Evolutionary conservation across 176 grass and related monocot genomes (phyloP).

Genomic region (Ensete ventricosum): DNA sequence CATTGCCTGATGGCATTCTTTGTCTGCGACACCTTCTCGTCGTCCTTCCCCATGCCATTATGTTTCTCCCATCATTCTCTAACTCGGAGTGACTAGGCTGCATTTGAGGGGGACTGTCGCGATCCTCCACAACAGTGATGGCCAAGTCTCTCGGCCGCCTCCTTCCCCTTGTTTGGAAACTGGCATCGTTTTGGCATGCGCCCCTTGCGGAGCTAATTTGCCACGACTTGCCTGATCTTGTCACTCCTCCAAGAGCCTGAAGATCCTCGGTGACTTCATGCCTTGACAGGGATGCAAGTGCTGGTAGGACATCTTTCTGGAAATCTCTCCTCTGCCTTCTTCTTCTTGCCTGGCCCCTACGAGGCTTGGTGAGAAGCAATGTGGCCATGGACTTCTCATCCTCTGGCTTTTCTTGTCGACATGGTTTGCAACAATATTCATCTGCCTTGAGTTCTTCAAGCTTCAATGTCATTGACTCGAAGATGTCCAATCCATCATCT

Average conservation of each 20-base stretch:
- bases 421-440: constrained; percentile 39
- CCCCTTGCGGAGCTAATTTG: constrained; percentile 32
- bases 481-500: constrained; percentile 45
- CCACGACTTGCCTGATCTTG: constrained; percentile 41
- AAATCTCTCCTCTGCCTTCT: constrained; percentile 69
- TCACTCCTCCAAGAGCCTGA: constrained; percentile 54
- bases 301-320: constrained; percentile 75
- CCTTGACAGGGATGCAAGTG: constrained; percentile 53
- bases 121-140: constrained; percentile 19
- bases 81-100: constrained; percentile 26
- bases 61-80: constrained; percentile 45
- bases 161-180: constrained; percentile 31
- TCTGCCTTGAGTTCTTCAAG: constrained; percentile 61
- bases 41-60: constrained; percentile 77
- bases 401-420: constrained; percentile 16
- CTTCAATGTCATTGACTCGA: constrained; percentile 75
- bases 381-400: constrained; percentile 31
- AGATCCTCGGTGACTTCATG: constrained; percentile 84
- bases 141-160: constrained; percentile 23
- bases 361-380: constrained; percentile 46
- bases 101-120: constrained; percentile 8
- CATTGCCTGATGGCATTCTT: constrained; percentile 16
- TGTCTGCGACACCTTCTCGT: constrained; percentile 66
- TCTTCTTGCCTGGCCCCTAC: constrained; percentile 57
- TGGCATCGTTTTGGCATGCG: background rate